Base-by-base conservation (phyloP, 768 basidiomycete genomes). In the Pleurotus ostreatus region DNA sequence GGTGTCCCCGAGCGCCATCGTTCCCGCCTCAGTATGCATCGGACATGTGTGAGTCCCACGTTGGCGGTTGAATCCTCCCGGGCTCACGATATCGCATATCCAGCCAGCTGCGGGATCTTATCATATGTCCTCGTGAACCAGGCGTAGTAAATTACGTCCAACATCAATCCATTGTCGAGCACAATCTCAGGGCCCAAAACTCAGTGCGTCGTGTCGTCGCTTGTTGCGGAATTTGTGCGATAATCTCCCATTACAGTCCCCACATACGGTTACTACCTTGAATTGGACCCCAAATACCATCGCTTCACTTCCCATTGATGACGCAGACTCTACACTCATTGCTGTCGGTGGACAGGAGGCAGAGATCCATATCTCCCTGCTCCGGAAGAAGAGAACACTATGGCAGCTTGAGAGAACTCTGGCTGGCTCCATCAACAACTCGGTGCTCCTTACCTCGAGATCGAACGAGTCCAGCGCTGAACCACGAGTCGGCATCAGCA, bases 341-440 rank as follows among this genome's bases (percentile, higher is more conserved):
- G 84, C 84, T 25, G 84, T 81, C 13, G 85, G 84, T 59, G 85
- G 84, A 5, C 83, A 82, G 66, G 81, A 84, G n/a, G 81, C 84
- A 3, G 82, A 86, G 61, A 73, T 86, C 9, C 79, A 85, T 56
- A 74, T 86, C 12, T 84, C 84, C 6, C 68, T 82, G 34, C 79
- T 59, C n/a, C 38, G 39, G 25, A 57, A 38, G 9, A 53, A 41
- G 40, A 45, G 55, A 12, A 12, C 60, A 5, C 9, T 76, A 2
- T 89, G 88, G 86, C 77, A 82, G 49, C 79, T 75, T 62, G 80
- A 81, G 41, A 73, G 71, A 57, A 69, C 67, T n/a, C 71, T 88
- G 15, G 64, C 70, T 0, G 86, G 84, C 5, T 88, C 87, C 6
- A 93, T 93, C 67, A 92, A 93, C 69, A 94, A 94, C 67, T 88